phyloP scores from a whole-genome alignment of 2,329 filamentous ascomycete genomes.

The Laburnicola sp. region DNA sequence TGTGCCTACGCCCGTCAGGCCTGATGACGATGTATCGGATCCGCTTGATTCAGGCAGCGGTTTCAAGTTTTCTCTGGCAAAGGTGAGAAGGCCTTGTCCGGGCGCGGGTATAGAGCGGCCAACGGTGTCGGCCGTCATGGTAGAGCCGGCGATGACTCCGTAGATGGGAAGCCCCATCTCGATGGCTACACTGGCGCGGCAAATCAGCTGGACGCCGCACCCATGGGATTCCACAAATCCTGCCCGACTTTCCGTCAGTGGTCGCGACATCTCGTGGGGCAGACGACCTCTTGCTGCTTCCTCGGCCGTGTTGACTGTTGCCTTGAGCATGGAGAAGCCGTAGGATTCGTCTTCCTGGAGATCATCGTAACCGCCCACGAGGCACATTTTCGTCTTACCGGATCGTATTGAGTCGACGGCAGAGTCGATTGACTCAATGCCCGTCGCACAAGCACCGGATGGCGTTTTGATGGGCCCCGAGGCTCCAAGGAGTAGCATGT shows the following conservation, averaged over 20 bases:
- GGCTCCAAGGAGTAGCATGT: conserved; percentile 48
- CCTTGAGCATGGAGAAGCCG: conserved; percentile 43
- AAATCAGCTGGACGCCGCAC: conserved; percentile 44
- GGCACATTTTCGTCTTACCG: conserved; percentile 35
- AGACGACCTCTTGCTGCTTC: conserved; percentile 27
- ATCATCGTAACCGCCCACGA: conserved; percentile 45
- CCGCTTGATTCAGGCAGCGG: not conserved
- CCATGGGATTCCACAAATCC: conserved; percentile 47
- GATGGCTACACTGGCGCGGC: conserved; percentile 40
- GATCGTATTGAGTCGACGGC: conserved; percentile 39
- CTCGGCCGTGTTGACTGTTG: conserved; percentile 39
- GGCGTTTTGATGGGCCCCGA: conserved; percentile 44
- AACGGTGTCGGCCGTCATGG: conserved; percentile 41
- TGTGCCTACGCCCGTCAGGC: not conserved
- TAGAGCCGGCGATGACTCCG: conserved; percentile 39
- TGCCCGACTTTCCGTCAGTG: conserved; percentile 34
- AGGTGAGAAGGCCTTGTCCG: conserved; percentile 43
- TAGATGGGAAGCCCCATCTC: conserved; percentile 43
- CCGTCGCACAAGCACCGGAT: conserved; percentile 46
- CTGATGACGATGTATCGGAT: not conserved
- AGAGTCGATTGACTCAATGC: conserved; percentile 43
- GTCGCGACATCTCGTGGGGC: conserved; percentile 44
- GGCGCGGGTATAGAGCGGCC: conserved; percentile 47
- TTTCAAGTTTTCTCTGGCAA: conserved; percentile 28
- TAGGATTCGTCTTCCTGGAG: conserved; percentile 25